Base-by-base conservation (phyloP, 805 yeast species). In the Yamadazyma ubonensis region DNA sequence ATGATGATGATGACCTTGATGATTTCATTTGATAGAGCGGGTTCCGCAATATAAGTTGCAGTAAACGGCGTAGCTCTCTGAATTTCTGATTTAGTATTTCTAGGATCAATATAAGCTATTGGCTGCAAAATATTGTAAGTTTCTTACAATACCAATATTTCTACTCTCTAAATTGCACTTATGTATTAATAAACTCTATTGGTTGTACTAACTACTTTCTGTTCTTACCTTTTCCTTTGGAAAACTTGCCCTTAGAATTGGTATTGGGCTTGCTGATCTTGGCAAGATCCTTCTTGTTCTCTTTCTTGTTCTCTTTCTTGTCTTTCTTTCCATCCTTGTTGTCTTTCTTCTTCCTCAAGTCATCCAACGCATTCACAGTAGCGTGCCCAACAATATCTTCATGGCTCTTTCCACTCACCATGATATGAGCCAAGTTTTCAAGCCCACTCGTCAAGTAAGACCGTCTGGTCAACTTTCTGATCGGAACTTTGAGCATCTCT, bases 361-460 rank as follows among this genome's bases (percentile, higher is more conserved):
- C 80, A 33, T 79, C 78, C 41, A 86, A 65, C 0, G 96, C 96
- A 52, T 81, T 77, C 32, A 73, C 72, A 48, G 76, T 75, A 34
- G 74, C 74, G 50, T 79, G 81, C 0, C 96, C 96, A 54, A 87
- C 67, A 36, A 90, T 79, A 16, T 73, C 68, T 20, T 71, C 66
- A 57, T 83, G 91, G 4, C 85, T 81, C 38, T 75, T 70, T 12
- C 86, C 86, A 41, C 79, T 75, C 5, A 83, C 73, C 52, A 90
- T 67, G 54, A 82, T 71, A 55, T 86, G 90, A 1, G 96, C 96
- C 50, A 87, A 64, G 55, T 86, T 87, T 33, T 74, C 71, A 35
- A 82, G 61, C 0, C 96, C 96, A 57, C 89, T 84, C 16, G 95
- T 86, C 44, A 87, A 65, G 58, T 87, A 88, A 27, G 83, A 81